phyloP scores from a whole-genome alignment of 495 filamentous ascomycete genomes.

The Aspergillus carlsbadensis region DNA sequence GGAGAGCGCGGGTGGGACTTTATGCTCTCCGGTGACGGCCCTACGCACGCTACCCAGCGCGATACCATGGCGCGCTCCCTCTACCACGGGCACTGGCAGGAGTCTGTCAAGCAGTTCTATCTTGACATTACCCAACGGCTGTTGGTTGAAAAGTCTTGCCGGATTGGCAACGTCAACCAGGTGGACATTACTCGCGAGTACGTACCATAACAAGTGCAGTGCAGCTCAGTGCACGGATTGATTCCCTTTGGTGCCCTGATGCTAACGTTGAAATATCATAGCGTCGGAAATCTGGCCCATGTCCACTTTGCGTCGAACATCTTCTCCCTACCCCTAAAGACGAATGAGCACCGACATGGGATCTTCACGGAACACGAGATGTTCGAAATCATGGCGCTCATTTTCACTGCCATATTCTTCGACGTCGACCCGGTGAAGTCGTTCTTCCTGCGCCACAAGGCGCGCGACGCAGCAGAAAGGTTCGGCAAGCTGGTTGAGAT shows the following conservation, averaged over 20 bases:
- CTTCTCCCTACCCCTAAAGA: constrained; percentile 73
- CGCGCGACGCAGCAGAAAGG: constrained; percentile 56
- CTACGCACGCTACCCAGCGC: background rate
- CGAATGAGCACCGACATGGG: constrained; percentile 61
- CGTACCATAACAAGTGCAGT: constrained; percentile 13
- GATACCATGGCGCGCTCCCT: constrained; percentile 19
- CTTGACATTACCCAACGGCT: constrained; percentile 62
- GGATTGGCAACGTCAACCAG: constrained; percentile 55
- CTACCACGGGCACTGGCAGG: constrained; percentile 46
- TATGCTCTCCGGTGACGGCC: background rate
- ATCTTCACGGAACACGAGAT: constrained; percentile 78
- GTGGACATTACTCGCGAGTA: constrained; percentile 72
- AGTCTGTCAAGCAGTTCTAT: constrained; percentile 53
- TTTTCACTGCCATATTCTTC: constrained; percentile 59
- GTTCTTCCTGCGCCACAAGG: constrained; percentile 50
- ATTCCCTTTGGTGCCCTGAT: too few relatives aligned
- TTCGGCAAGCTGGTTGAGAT: constrained; percentile 60
- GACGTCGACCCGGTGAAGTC: constrained; percentile 53
- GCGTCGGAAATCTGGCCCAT: constrained; percentile 68
- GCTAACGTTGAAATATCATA: constrained; percentile 8
- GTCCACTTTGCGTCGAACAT: constrained; percentile 69
- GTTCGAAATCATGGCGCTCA: constrained; percentile 66
- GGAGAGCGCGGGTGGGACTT: constrained; percentile 11
- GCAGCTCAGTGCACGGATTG: background rate
- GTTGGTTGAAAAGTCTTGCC: constrained; percentile 62